phyloP scores from a whole-genome alignment of 768 basidiomycete genomes.

The Mycena chlorophos region DNA sequence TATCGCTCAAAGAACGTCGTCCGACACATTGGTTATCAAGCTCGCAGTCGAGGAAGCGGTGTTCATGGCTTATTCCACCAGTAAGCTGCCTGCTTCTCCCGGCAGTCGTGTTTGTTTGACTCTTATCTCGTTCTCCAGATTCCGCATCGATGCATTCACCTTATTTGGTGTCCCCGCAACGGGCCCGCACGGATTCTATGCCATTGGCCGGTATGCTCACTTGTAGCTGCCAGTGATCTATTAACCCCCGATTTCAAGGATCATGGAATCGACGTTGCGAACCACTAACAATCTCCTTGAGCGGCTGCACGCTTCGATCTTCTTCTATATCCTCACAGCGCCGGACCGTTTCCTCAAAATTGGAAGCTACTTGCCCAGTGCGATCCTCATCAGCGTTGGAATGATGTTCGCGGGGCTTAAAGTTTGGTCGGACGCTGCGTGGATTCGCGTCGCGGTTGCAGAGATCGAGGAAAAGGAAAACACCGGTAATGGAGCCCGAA shows the following conservation, averaged over 20 bases:
- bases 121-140: constrained; percentile 53
- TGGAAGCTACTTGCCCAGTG: constrained; percentile 87
- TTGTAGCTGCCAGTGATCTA: constrained; percentile 4
- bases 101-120: background rate
- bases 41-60: constrained; percentile 79
- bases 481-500: constrained; percentile 5
- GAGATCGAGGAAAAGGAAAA: constrained; percentile 24
- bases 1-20: constrained; percentile 66
- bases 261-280: constrained; percentile 84
- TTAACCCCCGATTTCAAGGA: constrained; percentile 40
- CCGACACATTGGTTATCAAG: constrained; percentile 73
- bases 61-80: constrained; percentile 89
- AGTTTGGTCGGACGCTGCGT: constrained; percentile 69
- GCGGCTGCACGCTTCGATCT: constrained; percentile 95
- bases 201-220: constrained; percentile 74
- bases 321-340: constrained; percentile 83
- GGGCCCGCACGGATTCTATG: constrained; percentile 95
- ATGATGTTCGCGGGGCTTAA: constrained; percentile 84
- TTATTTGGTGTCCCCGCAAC: constrained; percentile 82
- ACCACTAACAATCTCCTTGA: constrained; percentile 94
- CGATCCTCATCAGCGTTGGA: constrained; percentile 77
- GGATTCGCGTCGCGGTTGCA: too few relatives aligned
- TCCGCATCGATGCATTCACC: constrained; percentile 92
- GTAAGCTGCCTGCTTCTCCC: constrained; percentile 40
- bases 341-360: constrained; percentile 79